Evolutionary conservation across 305 asterid species (phyloP), one percentile per base, ranked within the genome.

Genomic region (Ilex paraguariensis): DNA sequence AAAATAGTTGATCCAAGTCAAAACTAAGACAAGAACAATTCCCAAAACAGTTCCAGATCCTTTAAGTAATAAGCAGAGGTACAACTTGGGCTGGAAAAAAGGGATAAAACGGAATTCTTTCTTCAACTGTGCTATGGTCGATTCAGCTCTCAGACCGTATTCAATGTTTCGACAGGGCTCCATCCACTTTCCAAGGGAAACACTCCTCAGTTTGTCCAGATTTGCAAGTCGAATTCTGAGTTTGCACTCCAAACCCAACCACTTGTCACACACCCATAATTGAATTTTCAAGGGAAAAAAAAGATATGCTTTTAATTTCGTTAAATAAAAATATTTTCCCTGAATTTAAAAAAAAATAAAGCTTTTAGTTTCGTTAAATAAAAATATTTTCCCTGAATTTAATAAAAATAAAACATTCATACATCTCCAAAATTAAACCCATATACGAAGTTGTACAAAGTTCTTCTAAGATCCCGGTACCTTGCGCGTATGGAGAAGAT

Each of bases 401-500:
- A 54, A 8, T 9, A 7, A 14, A 17, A 15, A 54, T 3, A 14
- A 15, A 4, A 54, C 31, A 54, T 13, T 8, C 30, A 28, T 4
- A 28, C n/a, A 15, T 54, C n/a, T 28, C 5, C 8, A 54, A 14
- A 15, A 54, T 15, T 54, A 54, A 14, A 17, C 2, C 5, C 7
- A 53, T 6, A 11, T 53, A 13, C 8, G 10, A 53, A 53, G 50
- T 7, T 45, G 13, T 7, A 13, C 11, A 13, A 13, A 1, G 50
- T 45, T 45, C 50, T 45, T 45, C 28, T 5, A 53, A 53, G 14
- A 53, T 30, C 5, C 2, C 7, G 66, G 48, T 84, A 93, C 99
- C 95, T 93, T 88, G 16, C 82, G 88, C 57, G 99, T 90, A 70
- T 88, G 97, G 57, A 90, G 68, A 21, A 94, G 95, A 77, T 94